Conservation (phyloP, 352 stramenopile genomes). For the Pythium rhizo-oryzae region DNA sequence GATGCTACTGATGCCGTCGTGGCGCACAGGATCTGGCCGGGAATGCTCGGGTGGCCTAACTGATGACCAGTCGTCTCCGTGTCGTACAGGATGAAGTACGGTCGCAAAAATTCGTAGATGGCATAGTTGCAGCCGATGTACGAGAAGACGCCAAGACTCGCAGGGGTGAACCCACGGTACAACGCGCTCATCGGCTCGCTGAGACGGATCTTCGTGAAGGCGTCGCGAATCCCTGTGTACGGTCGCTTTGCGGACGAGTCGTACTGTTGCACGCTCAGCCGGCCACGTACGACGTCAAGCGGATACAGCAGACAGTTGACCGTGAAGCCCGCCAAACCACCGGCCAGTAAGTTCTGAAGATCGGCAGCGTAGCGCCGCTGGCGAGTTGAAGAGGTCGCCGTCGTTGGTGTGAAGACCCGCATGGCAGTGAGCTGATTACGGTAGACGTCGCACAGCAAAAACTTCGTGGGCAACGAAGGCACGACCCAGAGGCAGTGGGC, state of each 20-base stretch:
- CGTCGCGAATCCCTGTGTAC: conserved; percentile 57
- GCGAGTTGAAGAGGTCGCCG: neutral
- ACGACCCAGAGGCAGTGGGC: conserved; percentile 82
- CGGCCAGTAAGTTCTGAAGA: conserved; percentile 61
- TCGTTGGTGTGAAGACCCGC: conserved; percentile 4
- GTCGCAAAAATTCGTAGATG: conserved; percentile 84
- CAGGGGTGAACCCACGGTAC: conserved; percentile 72
- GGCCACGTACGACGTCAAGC: conserved; percentile 75
- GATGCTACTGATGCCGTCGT: conserved; percentile 68
- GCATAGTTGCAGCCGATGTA: conserved; percentile 88
- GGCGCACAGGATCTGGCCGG: conserved; percentile 78
- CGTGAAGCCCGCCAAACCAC: conserved; percentile 67
- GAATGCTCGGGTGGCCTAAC: conserved; percentile 67
- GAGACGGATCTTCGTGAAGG: conserved; percentile 49
- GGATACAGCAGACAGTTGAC: conserved; percentile 77
- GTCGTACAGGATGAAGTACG: conserved; percentile 81
- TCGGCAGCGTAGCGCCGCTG: conserved; percentile 33
- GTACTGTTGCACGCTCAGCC: conserved; percentile 76
- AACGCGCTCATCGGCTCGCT: conserved; percentile 61
- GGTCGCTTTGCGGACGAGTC: conserved; percentile 34
- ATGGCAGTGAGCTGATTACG: conserved; percentile 49
- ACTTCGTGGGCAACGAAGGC: conserved; percentile 81
- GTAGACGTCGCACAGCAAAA: conserved; percentile 75
- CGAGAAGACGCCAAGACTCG: conserved; percentile 72
- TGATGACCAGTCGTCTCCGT: conserved; percentile 47